These are phyloP conservation scores for Penicillium sp. DNA, from an alignment of 2,329 filamentous ascomycete genomes.

Conservation along the genomic window DNA sequence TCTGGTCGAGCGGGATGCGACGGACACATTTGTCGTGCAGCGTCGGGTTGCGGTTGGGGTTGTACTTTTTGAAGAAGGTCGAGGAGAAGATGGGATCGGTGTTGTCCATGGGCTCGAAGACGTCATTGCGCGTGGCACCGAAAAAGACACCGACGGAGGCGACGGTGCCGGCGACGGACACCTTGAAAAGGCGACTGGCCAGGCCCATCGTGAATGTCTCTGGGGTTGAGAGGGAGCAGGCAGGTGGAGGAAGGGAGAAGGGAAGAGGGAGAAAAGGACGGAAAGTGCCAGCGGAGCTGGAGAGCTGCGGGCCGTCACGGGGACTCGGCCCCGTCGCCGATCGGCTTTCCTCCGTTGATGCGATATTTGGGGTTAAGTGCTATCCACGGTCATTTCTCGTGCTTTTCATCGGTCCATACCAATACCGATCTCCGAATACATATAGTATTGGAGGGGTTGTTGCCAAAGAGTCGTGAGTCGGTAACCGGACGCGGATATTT, in stretches of 20 bases:
- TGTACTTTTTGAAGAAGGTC: slow-evolving; percentile 57
- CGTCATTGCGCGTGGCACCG: slow-evolving; percentile 56
- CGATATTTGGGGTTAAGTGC: no score
- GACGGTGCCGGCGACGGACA: slow-evolving; percentile 47
- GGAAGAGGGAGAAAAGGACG: not conserved
- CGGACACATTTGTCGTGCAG: slow-evolving; percentile 65
- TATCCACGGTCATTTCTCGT: no score
- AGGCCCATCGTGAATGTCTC: slow-evolving; percentile 51
- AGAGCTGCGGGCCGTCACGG: not conserved
- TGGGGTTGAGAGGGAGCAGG: not conserved
- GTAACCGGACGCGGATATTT: no score
- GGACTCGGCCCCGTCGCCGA: not conserved
- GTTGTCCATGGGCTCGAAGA: slow-evolving; percentile 57
- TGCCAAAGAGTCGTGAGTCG: no score
- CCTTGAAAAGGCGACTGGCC: slow-evolving; percentile 45
- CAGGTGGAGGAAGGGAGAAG: not conserved
- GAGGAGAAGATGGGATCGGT: slow-evolving; percentile 62
- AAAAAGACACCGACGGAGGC: slow-evolving; percentile 54
- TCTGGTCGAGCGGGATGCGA: slow-evolving; percentile 60
- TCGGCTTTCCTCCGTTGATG: not conserved
- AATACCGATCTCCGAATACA: no score
- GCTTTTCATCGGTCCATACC: no score
- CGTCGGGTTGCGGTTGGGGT: slow-evolving; percentile 61
- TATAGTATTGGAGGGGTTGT: no score
- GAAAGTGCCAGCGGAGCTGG: not conserved